phyloP scores from a whole-genome alignment of 768 basidiomycete genomes.

The Calocybe cyanea region DNA sequence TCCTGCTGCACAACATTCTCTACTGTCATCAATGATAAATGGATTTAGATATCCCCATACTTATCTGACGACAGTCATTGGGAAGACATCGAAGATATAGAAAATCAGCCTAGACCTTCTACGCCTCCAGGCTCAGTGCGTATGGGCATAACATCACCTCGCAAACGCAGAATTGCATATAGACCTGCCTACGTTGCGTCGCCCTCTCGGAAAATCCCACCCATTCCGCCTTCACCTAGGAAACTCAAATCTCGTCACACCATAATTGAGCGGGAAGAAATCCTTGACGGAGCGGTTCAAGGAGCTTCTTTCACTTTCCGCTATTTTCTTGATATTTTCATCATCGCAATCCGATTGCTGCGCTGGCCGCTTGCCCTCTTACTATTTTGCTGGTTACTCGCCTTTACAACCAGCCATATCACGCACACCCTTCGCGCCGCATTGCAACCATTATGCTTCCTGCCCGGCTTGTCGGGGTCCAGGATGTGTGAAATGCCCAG shows the following conservation, averaged over 20 bases:
- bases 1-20: too few species aligned
- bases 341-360: constrained; percentile 44
- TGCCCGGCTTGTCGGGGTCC: constrained; percentile 55
- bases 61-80: constrained; percentile 22
- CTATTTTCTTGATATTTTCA: constrained; percentile 48
- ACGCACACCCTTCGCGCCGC: constrained; percentile 40
- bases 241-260: constrained; percentile 10
- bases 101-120: constrained; percentile 8
- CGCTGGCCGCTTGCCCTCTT: constrained; percentile 54
- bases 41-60: constrained; percentile 6
- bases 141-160: constrained; percentile 18
- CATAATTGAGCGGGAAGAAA: constrained; percentile 21
- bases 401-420: constrained; percentile 38
- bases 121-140: constrained; percentile 13
- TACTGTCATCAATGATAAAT: too few species aligned
- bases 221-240: constrained; percentile 3
- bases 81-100: constrained; percentile 29
- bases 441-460: constrained; percentile 54
- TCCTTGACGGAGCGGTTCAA: constrained; percentile 27
- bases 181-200: constrained; percentile 21
- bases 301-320: constrained; percentile 22
- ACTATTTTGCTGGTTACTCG: constrained; percentile 48
- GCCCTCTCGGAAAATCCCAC: constrained; percentile 15
- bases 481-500: constrained; percentile 35
- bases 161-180: constrained; percentile 24